Conservation (phyloP, 306 rosid genomes). For the Vigna radiata region DNA sequence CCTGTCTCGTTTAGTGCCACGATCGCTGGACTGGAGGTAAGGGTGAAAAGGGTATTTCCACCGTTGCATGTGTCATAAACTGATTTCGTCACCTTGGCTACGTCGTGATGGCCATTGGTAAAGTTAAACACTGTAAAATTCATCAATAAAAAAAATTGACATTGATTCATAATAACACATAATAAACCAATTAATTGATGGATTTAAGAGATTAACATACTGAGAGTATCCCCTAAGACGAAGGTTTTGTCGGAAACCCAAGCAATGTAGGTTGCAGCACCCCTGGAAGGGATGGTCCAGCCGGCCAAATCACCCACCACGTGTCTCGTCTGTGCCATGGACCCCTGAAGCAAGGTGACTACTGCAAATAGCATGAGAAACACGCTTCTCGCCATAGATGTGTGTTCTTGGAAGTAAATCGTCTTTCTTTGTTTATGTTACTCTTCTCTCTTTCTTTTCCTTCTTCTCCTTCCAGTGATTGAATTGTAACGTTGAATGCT, state of each 20-base stretch:
- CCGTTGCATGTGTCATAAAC: conserved; percentile 56
- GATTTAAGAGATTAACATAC: conserved; percentile 31
- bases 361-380: conserved; percentile 43
- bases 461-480: background rate
- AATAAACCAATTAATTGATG: background rate
- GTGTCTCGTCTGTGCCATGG: conserved; percentile 52
- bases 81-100: conserved; percentile 62
- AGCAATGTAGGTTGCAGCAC: conserved; percentile 40
- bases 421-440: background rate
- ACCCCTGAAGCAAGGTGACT: conserved; percentile 52
- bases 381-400: conserved; percentile 59
- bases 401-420: conserved; percentile 60
- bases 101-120: conserved; percentile 50
- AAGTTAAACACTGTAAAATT: conserved; percentile 61
- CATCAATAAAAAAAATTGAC: too few relatives aligned
- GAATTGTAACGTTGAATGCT: background rate
- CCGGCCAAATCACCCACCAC: conserved; percentile 66
- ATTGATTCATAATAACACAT: too few relatives aligned
- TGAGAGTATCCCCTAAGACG: conserved; percentile 60
- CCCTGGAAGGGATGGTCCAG: conserved; percentile 63
- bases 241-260: conserved; percentile 74
- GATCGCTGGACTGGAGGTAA: conserved; percentile 47
- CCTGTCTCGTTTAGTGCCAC: conserved; percentile 54
- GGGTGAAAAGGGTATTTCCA: conserved; percentile 9
- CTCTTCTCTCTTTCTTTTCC: too few relatives aligned